Conservation (phyloP, 225 moss, liverwort and hornwort species). For the Asterella californica region DNA sequence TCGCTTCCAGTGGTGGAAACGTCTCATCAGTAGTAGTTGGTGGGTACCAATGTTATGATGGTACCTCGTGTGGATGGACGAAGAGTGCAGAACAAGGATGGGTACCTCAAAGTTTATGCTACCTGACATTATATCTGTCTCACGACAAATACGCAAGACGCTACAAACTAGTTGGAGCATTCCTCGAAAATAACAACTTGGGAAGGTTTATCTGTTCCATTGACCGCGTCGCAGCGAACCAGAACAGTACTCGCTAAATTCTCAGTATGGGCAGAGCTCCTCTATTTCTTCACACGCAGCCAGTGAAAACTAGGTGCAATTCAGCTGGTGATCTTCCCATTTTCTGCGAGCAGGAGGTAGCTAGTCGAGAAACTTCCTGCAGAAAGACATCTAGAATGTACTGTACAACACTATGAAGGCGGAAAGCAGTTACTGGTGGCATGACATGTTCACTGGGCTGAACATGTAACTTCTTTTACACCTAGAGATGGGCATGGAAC, state of each 20-base stretch:
- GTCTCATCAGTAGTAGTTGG: no score
- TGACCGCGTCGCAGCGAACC: slow-evolving; percentile 12
- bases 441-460: neutral
- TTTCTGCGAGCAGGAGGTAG: neutral
- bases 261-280: neutral
- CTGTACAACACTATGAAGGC: neutral
- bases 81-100: neutral
- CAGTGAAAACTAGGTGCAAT: neutral
- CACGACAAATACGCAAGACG: neutral
- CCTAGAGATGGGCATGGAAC: no score
- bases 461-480: no score
- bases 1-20: no score
- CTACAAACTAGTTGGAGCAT: neutral
- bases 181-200: neutral
- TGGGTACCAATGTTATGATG: no score
- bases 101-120: neutral
- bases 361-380: neutral
- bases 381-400: neutral
- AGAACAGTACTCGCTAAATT: neutral
- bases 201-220: neutral
- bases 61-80: no score
- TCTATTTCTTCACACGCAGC: neutral
- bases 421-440: no score
- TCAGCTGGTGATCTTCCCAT: neutral
- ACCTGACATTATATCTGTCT: neutral